Conservation (phyloP, 768 basidiomycete species). For the Kwoniella europaea region DNA sequence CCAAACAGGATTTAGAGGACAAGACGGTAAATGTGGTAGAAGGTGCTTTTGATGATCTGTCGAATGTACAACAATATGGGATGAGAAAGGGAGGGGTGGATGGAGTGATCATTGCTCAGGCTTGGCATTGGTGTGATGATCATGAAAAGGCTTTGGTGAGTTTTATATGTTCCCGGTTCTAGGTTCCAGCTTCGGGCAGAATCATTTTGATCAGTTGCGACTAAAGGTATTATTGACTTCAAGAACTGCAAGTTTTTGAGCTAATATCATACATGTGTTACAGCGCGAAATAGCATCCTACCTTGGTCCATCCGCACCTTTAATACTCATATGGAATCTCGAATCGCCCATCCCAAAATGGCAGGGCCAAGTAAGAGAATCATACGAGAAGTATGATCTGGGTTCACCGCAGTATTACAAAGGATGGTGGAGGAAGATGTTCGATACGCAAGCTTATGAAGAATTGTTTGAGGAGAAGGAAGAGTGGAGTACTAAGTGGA, state of each 20-base stretch:
- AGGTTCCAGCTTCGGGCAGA: too few species aligned
- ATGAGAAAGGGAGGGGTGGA: slow-evolving; percentile 35
- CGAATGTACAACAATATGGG: slow-evolving; percentile 20
- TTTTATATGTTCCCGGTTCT: neutral
- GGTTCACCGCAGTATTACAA: slow-evolving; percentile 83
- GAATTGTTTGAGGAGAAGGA: slow-evolving; percentile 67
- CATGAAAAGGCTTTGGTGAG: slow-evolving; percentile 68
- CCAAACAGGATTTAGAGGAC: slow-evolving; percentile 11
- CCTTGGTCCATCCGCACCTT: slow-evolving; percentile 73
- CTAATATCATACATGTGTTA: neutral
- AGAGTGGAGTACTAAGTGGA: slow-evolving; percentile 63
- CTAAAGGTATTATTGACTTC: too few species aligned
- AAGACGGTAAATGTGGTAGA: slow-evolving; percentile 35
- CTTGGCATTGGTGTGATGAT: slow-evolving; percentile 87
- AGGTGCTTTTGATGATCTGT: slow-evolving; percentile 54
- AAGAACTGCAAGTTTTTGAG: too few species aligned
- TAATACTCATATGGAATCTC: slow-evolving; percentile 86
- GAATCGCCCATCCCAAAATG: slow-evolving; percentile 74
- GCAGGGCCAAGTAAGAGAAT: slow-evolving; percentile 74
- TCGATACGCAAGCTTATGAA: slow-evolving; percentile 68
- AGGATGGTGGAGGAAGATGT: slow-evolving; percentile 73
- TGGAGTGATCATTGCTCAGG: slow-evolving; percentile 62
- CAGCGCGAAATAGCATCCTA: slow-evolving; percentile 76
- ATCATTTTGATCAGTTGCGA: too few species aligned
- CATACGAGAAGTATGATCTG: slow-evolving; percentile 70